phyloP scores from a whole-genome alignment of 495 filamentous ascomycete species.

The Daldinia caldariorum region DNA sequence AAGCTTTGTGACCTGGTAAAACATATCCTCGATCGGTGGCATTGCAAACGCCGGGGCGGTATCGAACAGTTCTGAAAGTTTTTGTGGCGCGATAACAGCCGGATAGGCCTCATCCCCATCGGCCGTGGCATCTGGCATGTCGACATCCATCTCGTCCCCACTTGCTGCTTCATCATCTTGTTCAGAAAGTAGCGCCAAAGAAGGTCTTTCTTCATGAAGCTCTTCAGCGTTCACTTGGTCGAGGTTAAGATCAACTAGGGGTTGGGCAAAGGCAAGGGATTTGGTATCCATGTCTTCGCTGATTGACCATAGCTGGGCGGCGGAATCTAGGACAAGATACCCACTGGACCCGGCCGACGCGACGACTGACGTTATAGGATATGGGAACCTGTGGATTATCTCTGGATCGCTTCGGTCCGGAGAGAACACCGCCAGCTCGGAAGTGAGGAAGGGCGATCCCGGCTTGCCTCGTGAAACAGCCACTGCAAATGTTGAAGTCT shows the following conservation, averaged over 20 bases:
- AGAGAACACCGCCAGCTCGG: constrained; percentile 67
- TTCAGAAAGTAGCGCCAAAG: constrained; percentile 37
- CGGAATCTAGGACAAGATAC: constrained; percentile 68
- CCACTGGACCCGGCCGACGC: constrained; percentile 64
- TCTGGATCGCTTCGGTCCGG: constrained; percentile 59
- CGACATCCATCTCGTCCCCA: constrained; percentile 57
- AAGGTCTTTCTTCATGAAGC: constrained; percentile 20
- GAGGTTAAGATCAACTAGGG: constrained; percentile 59
- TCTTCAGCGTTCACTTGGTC: constrained; percentile 44
- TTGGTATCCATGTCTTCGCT: constrained; percentile 60
- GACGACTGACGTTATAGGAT: constrained; percentile 64
- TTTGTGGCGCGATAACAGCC: constrained; percentile 69
- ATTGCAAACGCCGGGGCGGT: constrained; percentile 76
- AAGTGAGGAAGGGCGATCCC: constrained; percentile 45
- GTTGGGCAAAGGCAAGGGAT: constrained; percentile 57
- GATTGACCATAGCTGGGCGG: constrained; percentile 64
- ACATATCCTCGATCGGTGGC: constrained; percentile 80
- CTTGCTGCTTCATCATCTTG: constrained; percentile 60
- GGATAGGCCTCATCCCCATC: constrained; percentile 54
- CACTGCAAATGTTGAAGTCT: constrained; percentile 67
- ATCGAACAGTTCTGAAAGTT: constrained; percentile 78
- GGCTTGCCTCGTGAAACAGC: constrained; percentile 54
- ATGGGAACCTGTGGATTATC: constrained; percentile 57
- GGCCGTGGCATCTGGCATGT: constrained; percentile 45
- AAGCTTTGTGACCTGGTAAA: constrained; percentile 74